Base-by-base conservation (phyloP, 345 rosid genomes). In the Orychophragmus violaceus region DNA sequence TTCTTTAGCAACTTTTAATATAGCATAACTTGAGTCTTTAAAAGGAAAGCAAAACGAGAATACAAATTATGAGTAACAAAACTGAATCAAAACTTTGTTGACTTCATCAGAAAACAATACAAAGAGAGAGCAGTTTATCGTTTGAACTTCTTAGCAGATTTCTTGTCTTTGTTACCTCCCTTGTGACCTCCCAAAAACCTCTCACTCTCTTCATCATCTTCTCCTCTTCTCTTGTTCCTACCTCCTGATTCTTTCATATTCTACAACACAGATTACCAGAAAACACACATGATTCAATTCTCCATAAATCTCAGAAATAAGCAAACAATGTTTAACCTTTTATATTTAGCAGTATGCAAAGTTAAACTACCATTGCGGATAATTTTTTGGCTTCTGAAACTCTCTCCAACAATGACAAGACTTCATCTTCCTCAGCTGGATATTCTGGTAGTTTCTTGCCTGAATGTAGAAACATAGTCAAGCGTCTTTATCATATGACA, bases 391-490 rank as follows among this genome's bases (percentile, higher is more conserved):
- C 96, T 74, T 91, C 96, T 0, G 76, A 6, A 3, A 88, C 90
- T 58, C 81, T 81, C 66, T 88, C 94, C 70, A 72, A 46, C 64
- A 88, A 64, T 45, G 84, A 75, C 79, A 94, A 75, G 58, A 87
- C 92, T 69, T 90, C 96, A 37, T 85, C 95, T 76, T 90, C 87
- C 49, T 80, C 74, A 48, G 96, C 88, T 48, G 92, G 88, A 69
- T 71, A 85, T 65, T 84, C 79, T 0, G 90, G 89, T 48, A 93
- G 67, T 74, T 87, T 87, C 70, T 83, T 90, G 24, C 96, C 97
- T 94, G 83, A 58, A 77, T 67, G 37, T 29, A 13, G 5, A 21
- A 46, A 53, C 42, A 27, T 45, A 41, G 23, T 72, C 30, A 62
- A 39, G 48, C 48, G 29, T 55, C 52, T 32, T 0, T 46, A 36